These are phyloP conservation scores for Phlyctochytrium planicorne DNA, from an alignment of 192 early-diverging fungal species.

Conservation along the genomic window DNA sequence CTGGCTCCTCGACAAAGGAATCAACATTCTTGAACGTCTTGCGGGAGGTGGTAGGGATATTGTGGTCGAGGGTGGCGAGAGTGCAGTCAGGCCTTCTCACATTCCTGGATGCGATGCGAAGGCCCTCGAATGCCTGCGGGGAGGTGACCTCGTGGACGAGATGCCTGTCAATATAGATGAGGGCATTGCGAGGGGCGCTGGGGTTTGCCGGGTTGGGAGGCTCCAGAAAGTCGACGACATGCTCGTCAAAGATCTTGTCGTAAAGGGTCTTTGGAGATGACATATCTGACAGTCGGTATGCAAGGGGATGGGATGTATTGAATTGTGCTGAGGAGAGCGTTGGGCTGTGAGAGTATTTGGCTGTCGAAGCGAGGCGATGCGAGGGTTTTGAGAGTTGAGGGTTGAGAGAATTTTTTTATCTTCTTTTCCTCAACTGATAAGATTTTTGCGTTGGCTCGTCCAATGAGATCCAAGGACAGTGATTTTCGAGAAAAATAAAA, in stretches of 20 bases:
- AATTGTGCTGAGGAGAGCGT: too few relatives aligned
- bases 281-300: not conserved
- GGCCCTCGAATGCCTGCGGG: constrained; percentile 71
- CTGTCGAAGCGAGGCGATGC: not conserved
- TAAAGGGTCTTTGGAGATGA: constrained; percentile 53
- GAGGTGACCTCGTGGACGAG: constrained; percentile 70
- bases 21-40: constrained; percentile 54
- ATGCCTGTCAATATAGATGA: constrained; percentile 73
- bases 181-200: constrained; percentile 14
- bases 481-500: not conserved
- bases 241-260: constrained; percentile 68
- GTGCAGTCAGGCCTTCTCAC: constrained; percentile 66
- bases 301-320: not conserved
- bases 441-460: not conserved
- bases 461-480: not conserved
- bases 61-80: constrained; percentile 72
- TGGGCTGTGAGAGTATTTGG: not conserved
- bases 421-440: not conserved
- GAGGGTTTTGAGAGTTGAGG: not conserved
- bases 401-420: not conserved
- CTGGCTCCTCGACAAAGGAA: constrained; percentile 62
- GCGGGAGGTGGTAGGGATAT: constrained; percentile 55
- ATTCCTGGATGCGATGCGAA: constrained; percentile 50
- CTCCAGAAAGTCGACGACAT: constrained; percentile 52
- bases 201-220: constrained; percentile 7